Evolutionary conservation across 441 rosid species (phyloP).

Genomic region (Adansonia madagascariensis): DNA sequence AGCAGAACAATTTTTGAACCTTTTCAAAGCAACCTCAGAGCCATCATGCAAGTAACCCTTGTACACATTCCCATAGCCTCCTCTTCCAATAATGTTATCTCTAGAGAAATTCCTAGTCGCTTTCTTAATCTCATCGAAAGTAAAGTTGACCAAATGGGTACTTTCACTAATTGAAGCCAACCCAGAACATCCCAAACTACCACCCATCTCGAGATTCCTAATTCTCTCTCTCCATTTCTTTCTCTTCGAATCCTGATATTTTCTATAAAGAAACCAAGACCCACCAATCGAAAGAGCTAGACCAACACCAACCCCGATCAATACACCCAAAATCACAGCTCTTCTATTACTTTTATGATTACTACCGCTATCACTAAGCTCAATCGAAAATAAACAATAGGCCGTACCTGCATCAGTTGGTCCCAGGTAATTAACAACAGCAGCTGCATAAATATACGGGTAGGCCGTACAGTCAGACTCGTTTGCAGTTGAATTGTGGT

Average conservation of each 20-base stretch:
- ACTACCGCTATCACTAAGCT: constrained; percentile 25
- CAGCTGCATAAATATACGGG: constrained; percentile 72
- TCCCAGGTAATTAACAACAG: constrained; percentile 56
- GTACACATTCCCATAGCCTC: constrained; percentile 93
- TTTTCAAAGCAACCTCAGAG: constrained; percentile 79
- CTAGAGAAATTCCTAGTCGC: constrained; percentile 78
- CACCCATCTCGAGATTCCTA: constrained; percentile 18
- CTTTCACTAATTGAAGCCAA: constrained; percentile 70
- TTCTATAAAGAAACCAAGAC: constrained; percentile 51
- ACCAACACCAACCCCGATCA: constrained; percentile 39
- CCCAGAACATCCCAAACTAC: constrained; percentile 33
- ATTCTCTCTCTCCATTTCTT: constrained; percentile 34
- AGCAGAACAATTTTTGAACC: constrained; percentile 92
- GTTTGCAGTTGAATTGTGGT: constrained; percentile 57
- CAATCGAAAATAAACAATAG: constrained; percentile 65
- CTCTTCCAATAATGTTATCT: constrained; percentile 73
- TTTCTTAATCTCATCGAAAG: constrained; percentile 73
- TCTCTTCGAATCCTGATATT: constrained; percentile 34
- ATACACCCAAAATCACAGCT: constrained; percentile 39
- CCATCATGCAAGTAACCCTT: constrained; percentile 71
- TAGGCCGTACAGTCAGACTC: constrained; percentile 68
- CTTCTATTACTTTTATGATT: constrained; percentile 31
- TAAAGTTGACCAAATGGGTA: constrained; percentile 64
- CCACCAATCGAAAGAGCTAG: constrained; percentile 41
- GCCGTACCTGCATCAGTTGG: constrained; percentile 69